Conservation (phyloP, 179 eudicot genomes). For the Nepenthes alata region DNA sequence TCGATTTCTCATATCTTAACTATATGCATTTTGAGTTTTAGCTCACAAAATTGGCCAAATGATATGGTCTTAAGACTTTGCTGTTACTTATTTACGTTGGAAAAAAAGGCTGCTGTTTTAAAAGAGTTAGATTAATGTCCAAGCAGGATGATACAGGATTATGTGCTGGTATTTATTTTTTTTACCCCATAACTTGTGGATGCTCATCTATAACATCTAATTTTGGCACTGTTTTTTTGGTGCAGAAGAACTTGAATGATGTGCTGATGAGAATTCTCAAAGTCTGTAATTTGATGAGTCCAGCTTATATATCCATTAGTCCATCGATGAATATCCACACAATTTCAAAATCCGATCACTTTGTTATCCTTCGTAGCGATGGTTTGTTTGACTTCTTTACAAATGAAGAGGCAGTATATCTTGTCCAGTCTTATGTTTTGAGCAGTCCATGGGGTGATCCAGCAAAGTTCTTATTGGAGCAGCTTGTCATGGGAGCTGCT, state of each 20-base stretch:
- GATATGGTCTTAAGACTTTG: no score
- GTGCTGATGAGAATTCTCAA: constrained; percentile 93
- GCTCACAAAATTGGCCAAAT: no score
- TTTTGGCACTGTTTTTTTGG: neutral
- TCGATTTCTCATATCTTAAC: no score
- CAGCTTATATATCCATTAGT: constrained; percentile 61
- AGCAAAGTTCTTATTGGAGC: constrained; percentile 70
- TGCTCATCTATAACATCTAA: no score
- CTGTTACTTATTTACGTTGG: no score
- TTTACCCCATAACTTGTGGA: no score
- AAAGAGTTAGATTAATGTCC: no score
- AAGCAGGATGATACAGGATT: no score
- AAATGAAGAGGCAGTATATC: constrained; percentile 61
- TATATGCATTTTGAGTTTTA: no score
- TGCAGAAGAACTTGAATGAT: constrained; percentile 79
- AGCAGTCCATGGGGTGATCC: constrained; percentile 71
- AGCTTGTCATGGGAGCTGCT: constrained; percentile 77
- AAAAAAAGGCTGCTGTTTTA: no score
- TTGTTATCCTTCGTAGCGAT: constrained; percentile 83
- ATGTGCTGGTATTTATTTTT: no score
- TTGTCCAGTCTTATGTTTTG: constrained; percentile 49
- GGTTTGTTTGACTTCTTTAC: constrained; percentile 90
- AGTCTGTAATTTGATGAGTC: constrained; percentile 71
- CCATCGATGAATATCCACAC: constrained; percentile 61
- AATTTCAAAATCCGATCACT: constrained; percentile 59